Conservation (phyloP, 108 stramenopile species). For the Fistulifera pelliculosa region DNA sequence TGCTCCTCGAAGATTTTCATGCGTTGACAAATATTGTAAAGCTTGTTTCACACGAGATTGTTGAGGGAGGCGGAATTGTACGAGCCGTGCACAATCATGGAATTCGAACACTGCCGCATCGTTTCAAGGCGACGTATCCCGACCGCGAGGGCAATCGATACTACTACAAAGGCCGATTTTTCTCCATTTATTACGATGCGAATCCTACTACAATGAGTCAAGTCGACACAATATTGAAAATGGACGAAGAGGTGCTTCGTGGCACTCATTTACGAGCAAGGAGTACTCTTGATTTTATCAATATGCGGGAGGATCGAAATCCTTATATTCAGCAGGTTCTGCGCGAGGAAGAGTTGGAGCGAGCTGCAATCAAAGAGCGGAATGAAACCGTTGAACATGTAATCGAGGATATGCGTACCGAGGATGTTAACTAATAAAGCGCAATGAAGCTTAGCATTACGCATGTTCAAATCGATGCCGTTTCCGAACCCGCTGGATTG, state of each 20-base stretch:
- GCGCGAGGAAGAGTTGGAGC: not conserved
- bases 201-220: constrained; percentile 49
- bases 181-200: constrained; percentile 74
- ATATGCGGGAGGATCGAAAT: constrained; percentile 74
- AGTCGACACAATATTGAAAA: constrained; percentile 50
- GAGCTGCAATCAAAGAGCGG: constrained; percentile 1
- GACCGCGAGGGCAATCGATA: constrained; percentile 72
- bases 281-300: constrained; percentile 59
- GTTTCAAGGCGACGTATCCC: constrained; percentile 73
- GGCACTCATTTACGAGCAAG: constrained; percentile 65
- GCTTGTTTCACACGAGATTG: constrained; percentile 36
- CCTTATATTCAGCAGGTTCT: constrained; percentile 49
- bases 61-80: constrained; percentile 74
- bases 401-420: too few relatives aligned
- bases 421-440: too few relatives aligned
- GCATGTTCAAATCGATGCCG: too few relatives aligned
- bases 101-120: constrained; percentile 72
- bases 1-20: constrained; percentile 6
- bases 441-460: too few relatives aligned
- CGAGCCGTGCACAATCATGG: constrained; percentile 83
- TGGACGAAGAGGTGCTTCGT: constrained; percentile 69
- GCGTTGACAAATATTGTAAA: constrained; percentile 7
- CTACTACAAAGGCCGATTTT: constrained; percentile 76
- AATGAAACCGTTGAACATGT: not conserved
- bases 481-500: too few relatives aligned